Base-by-base conservation (phyloP, 371 early-diverging fungal genomes). In the Syncephalastrum contaminatum region DNA sequence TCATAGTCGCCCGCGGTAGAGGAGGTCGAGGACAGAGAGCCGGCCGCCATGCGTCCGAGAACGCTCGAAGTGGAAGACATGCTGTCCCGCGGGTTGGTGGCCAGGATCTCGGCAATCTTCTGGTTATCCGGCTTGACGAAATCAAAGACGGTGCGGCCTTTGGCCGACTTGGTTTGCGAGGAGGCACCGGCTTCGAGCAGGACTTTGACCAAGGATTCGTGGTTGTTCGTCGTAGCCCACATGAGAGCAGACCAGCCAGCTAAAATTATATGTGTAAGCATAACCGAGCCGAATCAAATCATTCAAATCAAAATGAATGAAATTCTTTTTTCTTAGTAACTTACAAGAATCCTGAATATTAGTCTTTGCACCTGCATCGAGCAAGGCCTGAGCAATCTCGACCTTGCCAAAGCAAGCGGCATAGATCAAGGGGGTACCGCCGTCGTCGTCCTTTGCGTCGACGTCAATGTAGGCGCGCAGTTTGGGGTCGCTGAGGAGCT, bases 231-330 rank as follows among this genome's bases (percentile, higher is more conserved):
- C 48, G 88, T 88, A 2, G 96, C 94, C 96, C 96, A 96, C 80
- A 94, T 86, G 30, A 95, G 81, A 15, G 94, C 87, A 12, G 94
- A 89, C 96, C 96, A 96, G 19, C 96, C 96, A 61, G 82, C 90
- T 85, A 64, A n/a, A 13, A 25, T 25, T 43, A 25, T 43, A 48
- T 14, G 30, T 27, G 16, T 50, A 4, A 48, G 25, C 22, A n/a
- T n/a, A n/a, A 2, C 48, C 15, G 4, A 5, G 25, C 4, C 25
- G 7, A 25, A 20, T 48, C 18, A 48, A 24, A 49, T 25, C 36
- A 12, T 2, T 30, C 42, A 27, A n/a, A 14, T 46, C 45, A 44
- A 22, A 5, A n/a, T 25, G 25, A 25, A 25, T 25, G 5, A 25
- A 27, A 54, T 53, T 10, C 40, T 51, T 24, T 58, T 22, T 45